Evolutionary conservation across 2,329 filamentous ascomycete genomes (phyloP).

Genomic region (Fusarium coffeatum): DNA sequence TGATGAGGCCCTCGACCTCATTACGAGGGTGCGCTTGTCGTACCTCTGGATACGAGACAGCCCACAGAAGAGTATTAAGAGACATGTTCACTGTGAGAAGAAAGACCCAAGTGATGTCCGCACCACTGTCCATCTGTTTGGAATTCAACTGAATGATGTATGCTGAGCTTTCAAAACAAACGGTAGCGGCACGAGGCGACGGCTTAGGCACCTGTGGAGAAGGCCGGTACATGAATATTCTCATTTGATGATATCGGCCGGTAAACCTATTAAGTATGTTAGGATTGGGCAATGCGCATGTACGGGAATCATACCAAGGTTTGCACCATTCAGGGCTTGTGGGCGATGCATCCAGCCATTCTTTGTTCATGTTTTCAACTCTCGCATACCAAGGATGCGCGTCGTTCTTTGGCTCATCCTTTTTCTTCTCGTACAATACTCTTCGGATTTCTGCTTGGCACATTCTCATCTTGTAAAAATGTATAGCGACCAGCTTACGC

Average conservation of each 20-base stretch:
- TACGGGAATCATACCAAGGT: slow-evolving; percentile 72
- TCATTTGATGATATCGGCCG: slow-evolving; percentile 84
- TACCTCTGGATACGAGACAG: slow-evolving; percentile 86
- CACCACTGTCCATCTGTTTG: slow-evolving; percentile 79
- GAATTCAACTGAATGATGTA: slow-evolving; percentile 85
- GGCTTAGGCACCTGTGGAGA: slow-evolving; percentile 93
- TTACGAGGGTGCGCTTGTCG: slow-evolving; percentile 77
- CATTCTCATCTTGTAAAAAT: slow-evolving; percentile 92
- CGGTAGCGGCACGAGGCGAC: slow-evolving; percentile 78
- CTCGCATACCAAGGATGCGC: slow-evolving; percentile 86
- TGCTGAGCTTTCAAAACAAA: slow-evolving; percentile 84
- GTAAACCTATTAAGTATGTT: slow-evolving; percentile 63
- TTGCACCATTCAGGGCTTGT: slow-evolving; percentile 78
- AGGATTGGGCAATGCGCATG: slow-evolving; percentile 1
- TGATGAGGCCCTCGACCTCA: slow-evolving; percentile 80
- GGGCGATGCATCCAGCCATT: slow-evolving; percentile 83
- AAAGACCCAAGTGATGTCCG: slow-evolving; percentile 94
- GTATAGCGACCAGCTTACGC: slow-evolving; percentile 89
- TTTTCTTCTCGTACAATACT: slow-evolving; percentile 86
- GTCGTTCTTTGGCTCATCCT: slow-evolving; percentile 79
- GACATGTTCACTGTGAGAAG: slow-evolving; percentile 90
- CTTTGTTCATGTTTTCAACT: slow-evolving; percentile 81
- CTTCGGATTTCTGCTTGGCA: slow-evolving; percentile 89
- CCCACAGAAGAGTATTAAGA: slow-evolving; percentile 92
- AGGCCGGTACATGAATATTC: slow-evolving; percentile 87